Base-by-base conservation (phyloP, 768 basidiomycete genomes). In the Jaapia argillacea region DNA sequence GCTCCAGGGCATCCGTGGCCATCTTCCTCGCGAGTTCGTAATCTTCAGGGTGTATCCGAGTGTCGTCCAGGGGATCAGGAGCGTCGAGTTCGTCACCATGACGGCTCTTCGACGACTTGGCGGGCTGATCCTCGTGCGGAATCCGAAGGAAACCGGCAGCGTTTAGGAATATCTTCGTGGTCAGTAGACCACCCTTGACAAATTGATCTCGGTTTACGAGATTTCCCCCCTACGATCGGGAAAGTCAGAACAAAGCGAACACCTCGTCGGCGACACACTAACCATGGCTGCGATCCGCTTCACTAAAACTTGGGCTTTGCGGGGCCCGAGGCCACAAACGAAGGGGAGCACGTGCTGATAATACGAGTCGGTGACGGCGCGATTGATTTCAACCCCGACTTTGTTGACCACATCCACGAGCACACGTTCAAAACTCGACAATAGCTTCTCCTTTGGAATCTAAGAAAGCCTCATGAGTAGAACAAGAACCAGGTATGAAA, bases 1-100 rank as follows among this genome's bases (percentile, higher is more conserved):
- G 73, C 56, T 97, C 96, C 12, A 98, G 74, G 4, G 94, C 91
- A 61, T 97, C 92, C 16, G 89, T 87, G 27, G 94, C 94, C 92
- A 99, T 96, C 69, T 98, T 97, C 26, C 90, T 81, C 3, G 96
- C 94, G 28, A 98, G 72, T 51, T 97, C 93, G 57, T 98, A 99
- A 63, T 99, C 96, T 58, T 94, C 89, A 4, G 90, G 90, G 56
- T 99, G 96, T 42, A 99, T 89, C 16, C 96, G 86, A 27, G 93
- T 98, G 55, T 81, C 81, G 56, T 99, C 96, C 42, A 99, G 70
- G 3, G 93, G 89, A 60, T 99, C 96, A 6, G 82, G 77, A 44
- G 77, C 71, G 36, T 86, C 84, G 28, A 77, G 74, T 37, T 79
- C 77, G 24, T 82, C 78, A 46, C 65, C 62, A 40, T 73, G 70